phyloP scores from a whole-genome alignment of 2,329 filamentous ascomycete genomes.

The Talaromyces sp. region DNA sequence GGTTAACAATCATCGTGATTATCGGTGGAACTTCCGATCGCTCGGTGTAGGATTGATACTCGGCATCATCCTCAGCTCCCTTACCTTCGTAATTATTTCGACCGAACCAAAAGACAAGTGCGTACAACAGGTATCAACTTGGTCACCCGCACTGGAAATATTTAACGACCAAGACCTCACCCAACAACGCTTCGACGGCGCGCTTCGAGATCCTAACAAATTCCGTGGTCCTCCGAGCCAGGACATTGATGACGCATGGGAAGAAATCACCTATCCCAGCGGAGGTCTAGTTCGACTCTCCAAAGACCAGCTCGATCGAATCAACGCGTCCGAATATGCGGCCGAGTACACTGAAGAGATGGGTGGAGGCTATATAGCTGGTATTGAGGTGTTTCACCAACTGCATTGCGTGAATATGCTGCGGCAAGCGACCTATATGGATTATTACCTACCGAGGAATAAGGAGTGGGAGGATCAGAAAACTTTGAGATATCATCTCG shows the following conservation, averaged over 20 bases:
- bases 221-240: background rate
- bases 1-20: background rate
- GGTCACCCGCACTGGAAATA: background rate
- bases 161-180: background rate
- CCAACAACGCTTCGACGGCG: background rate
- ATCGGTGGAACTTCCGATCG: background rate
- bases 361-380: slow-evolving; percentile 2
- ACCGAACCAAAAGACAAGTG: background rate
- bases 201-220: background rate
- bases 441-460: background rate
- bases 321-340: slow-evolving; percentile 3
- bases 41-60: background rate
- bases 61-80: background rate
- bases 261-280: background rate
- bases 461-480: slow-evolving; percentile 2
- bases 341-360: slow-evolving; percentile 2
- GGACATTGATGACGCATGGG: background rate
- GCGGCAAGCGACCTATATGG: slow-evolving; percentile 2
- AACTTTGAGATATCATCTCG: slow-evolving; percentile 5
- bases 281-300: background rate
- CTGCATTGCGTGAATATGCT: slow-evolving; percentile 2
- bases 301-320: background rate
- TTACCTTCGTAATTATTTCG: background rate
- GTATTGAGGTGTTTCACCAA: slow-evolving; percentile 3
- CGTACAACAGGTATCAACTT: background rate